Conservation (phyloP, 495 filamentous ascomycete species). For the Penicillium malachiteum region DNA sequence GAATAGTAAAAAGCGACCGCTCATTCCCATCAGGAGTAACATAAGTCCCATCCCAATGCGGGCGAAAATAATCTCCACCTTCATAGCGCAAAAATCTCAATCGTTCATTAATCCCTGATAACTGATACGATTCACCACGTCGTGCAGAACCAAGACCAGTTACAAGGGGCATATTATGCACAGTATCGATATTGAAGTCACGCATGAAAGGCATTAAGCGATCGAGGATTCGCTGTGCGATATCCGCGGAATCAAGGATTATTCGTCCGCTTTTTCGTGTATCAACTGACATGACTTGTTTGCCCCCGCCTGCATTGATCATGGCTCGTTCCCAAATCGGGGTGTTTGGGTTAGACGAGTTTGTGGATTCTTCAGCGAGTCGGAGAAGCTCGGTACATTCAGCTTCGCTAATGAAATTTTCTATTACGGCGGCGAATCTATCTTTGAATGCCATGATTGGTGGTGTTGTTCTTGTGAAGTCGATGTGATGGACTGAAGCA, state of each 20-base stretch:
- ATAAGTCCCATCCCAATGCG: constrained; percentile 74
- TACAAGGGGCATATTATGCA: constrained; percentile 41
- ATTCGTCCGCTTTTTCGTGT: constrained; percentile 72
- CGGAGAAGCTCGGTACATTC: constrained; percentile 60
- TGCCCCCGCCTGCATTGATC: constrained; percentile 66
- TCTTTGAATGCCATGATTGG: constrained; percentile 54
- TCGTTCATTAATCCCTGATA: constrained; percentile 70
- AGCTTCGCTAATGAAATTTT: constrained; percentile 58
- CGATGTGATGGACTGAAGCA: constrained; percentile 37
- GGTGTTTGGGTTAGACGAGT: constrained; percentile 1
- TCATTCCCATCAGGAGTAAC: constrained; percentile 57
- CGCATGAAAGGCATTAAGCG: constrained; percentile 53
- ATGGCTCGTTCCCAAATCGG: constrained; percentile 37
- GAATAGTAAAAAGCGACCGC: constrained; percentile 70
- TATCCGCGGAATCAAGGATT: constrained; percentile 64
- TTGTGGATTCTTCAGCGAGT: constrained; percentile 50
- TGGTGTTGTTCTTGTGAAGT: constrained; percentile 49
- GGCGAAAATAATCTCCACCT: constrained; percentile 72
- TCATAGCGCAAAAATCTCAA: constrained; percentile 80
- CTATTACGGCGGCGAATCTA: constrained; percentile 60
- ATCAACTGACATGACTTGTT: constrained; percentile 53
- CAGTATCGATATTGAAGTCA: constrained; percentile 30
- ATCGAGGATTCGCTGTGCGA: constrained; percentile 61
- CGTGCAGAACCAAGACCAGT: constrained; percentile 48
- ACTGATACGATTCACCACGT: constrained; percentile 50